These are phyloP conservation scores for Penicillium sp. DNA, from an alignment of 2,329 filamentous ascomycete genomes.

Conservation along the genomic window DNA sequence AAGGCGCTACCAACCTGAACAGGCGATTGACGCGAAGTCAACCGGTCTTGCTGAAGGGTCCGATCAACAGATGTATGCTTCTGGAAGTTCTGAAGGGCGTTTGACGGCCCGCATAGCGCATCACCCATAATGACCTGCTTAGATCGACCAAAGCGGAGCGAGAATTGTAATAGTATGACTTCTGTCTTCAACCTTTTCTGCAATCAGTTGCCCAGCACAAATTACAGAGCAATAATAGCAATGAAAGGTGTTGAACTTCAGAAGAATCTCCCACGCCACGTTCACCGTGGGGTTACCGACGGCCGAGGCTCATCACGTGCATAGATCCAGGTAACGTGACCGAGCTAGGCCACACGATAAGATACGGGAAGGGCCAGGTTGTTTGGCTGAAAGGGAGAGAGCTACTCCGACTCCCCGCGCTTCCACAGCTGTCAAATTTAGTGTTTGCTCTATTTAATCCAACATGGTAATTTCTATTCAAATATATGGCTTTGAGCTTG, in stretches of 20 bases:
- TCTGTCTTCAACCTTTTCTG: too few species aligned
- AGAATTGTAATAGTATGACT: neutral
- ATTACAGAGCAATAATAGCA: neutral
- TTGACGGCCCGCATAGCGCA: conserved; percentile 70
- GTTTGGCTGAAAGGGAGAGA: conserved; percentile 19
- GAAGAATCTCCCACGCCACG: conserved; percentile 3
- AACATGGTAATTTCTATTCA: conserved; percentile 23
- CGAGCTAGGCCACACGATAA: conserved; percentile 20
- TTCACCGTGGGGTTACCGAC: conserved; percentile 18
- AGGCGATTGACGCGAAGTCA: conserved; percentile 54
- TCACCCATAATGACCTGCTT: conserved; percentile 56
- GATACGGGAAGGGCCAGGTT: conserved; percentile 28
- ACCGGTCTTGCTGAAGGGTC: conserved; percentile 69
- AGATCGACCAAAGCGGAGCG: neutral
- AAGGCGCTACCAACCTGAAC: conserved; percentile 43
- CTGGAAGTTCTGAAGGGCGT: conserved; percentile 70
- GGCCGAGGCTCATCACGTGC: conserved; percentile 23
- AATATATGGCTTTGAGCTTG: neutral
- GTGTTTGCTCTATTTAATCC: conserved; percentile 9
- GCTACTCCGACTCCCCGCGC: conserved; percentile 11
- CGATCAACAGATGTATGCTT: conserved; percentile 67
- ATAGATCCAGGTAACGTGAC: conserved; percentile 13
- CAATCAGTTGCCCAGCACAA: neutral
- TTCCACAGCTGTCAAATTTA: conserved; percentile 5
- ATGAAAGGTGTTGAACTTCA: conserved; percentile 1